Conservation (phyloP, 176 grass and related monocot genomes). For the Bromus sterilis region DNA sequence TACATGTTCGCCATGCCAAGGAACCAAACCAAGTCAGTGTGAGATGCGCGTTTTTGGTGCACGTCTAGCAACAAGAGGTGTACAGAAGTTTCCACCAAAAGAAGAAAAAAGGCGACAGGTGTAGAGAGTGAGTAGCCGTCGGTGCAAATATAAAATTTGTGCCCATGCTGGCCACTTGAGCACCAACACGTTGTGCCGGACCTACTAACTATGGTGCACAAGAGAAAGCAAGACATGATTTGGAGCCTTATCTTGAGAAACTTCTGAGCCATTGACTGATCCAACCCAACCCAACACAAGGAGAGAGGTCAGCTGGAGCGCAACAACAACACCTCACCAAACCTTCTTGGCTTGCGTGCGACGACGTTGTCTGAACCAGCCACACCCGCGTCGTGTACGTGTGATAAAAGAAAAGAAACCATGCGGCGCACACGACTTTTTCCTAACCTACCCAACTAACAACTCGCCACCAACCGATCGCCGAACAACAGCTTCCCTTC, state of each 20-base stretch:
- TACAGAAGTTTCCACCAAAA: too few relatives aligned
- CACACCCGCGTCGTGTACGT: background rate
- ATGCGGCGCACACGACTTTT: background rate
- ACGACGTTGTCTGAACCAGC: background rate
- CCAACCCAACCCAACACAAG: too few relatives aligned
- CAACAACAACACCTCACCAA: background rate
- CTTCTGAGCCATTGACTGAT: background rate
- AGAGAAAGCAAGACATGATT: background rate
- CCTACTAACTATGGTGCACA: background rate
- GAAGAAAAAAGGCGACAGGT: too few relatives aligned
- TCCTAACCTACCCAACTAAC: background rate
- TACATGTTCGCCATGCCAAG: background rate
- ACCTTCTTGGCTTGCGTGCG: background rate
- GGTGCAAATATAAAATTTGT: background rate
- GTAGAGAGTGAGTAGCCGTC: background rate
- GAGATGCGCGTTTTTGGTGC: background rate
- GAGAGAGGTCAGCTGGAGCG: background rate
- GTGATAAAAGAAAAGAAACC: background rate
- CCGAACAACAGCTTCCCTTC: background rate
- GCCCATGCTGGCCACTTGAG: background rate
- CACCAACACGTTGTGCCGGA: background rate
- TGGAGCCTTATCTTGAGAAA: background rate
- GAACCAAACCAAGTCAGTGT: background rate
- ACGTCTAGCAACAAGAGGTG: background rate
- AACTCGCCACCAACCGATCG: background rate